phyloP scores from a whole-genome alignment of 768 basidiomycete species.

The Suillus occidentalis region DNA sequence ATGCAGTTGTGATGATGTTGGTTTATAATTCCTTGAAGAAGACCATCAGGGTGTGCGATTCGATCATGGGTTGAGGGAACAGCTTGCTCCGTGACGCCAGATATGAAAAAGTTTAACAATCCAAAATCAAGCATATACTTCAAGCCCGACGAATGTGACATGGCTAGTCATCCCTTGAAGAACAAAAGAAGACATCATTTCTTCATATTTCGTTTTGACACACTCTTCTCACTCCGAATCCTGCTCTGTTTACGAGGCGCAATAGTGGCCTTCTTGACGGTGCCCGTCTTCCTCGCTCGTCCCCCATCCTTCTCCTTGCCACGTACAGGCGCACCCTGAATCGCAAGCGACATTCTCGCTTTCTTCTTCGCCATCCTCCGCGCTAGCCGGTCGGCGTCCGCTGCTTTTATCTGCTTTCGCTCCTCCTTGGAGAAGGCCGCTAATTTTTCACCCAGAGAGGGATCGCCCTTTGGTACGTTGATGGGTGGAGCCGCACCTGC shows the following conservation, averaged over 20 bases:
- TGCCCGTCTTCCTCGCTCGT: slow-evolving; percentile 39
- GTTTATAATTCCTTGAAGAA: neutral
- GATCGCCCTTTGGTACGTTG: slow-evolving; percentile 72
- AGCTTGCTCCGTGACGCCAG: neutral
- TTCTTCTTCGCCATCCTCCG: slow-evolving; percentile 91
- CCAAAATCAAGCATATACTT: neutral
- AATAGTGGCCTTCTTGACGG: slow-evolving; percentile 22
- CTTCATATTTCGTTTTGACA: slow-evolving; percentile 57
- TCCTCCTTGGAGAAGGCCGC: slow-evolving; percentile 80
- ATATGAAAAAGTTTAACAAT: neutral
- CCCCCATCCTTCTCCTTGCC: slow-evolving; percentile 46
- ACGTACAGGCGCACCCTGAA: slow-evolving; percentile 36
- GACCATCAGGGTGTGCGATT: neutral
- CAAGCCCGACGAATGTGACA: neutral
- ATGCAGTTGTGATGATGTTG: neutral
- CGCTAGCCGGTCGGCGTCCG: slow-evolving; percentile 78
- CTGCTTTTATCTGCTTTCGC: slow-evolving; percentile 78
- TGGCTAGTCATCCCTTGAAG: neutral
- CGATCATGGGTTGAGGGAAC: neutral
- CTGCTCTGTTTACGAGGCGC: slow-evolving; percentile 39
- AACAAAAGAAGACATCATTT: slow-evolving; percentile 36
- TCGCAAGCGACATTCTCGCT: slow-evolving; percentile 53
- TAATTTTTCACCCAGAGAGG: slow-evolving; percentile 75
- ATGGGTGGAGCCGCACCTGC: slow-evolving; percentile 12
- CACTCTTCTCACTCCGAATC: slow-evolving; percentile 53